Percentiles rank a stretch among this genome's conserved stretches.
These are phyloP conservation scores for Pholiota microspora DNA, from an alignment of 768 basidiomycete genomes.

Conservation along the genomic window DNA sequence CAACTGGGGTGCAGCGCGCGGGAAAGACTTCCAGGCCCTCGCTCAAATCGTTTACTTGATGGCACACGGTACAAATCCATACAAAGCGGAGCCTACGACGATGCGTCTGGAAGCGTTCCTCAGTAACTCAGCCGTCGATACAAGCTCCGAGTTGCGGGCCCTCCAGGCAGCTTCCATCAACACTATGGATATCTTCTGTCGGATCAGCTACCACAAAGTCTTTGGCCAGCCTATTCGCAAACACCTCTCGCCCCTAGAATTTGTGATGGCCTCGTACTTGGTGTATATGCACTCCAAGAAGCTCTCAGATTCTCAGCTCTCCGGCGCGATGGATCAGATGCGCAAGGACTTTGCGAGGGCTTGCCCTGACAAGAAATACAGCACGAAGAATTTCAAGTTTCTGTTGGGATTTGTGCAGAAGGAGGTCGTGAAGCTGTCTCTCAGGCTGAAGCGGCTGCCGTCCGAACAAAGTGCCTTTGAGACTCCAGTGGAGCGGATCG, in stretches of 20 bases:
- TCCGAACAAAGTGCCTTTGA: background rate
- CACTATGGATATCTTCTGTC: slow-evolving; percentile 22
- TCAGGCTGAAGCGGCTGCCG: background rate
- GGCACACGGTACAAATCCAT: slow-evolving; percentile 12
- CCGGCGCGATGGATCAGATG: slow-evolving; percentile 37
- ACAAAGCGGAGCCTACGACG: slow-evolving; percentile 19
- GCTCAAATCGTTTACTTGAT: slow-evolving; percentile 33
- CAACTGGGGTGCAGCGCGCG: slow-evolving; percentile 41
- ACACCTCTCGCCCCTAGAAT: slow-evolving; percentile 19
- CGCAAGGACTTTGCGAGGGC: slow-evolving; percentile 10
- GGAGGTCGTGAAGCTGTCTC: slow-evolving; percentile 12
- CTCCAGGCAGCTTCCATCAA: background rate
- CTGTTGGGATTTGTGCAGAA: slow-evolving; percentile 17
- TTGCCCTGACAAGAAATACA: background rate
- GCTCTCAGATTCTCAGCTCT: slow-evolving; percentile 38
- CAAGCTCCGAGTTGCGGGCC: background rate
- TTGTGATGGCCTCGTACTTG: slow-evolving; percentile 40
- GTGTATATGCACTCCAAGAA: slow-evolving; percentile 32
- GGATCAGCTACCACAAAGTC: slow-evolving; percentile 12
- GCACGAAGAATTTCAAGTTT: slow-evolving; percentile 15
- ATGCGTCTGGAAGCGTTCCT: slow-evolving; percentile 26
- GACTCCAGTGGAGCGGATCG: background rate
- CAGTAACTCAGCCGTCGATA: slow-evolving; percentile 1
- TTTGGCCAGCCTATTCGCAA: slow-evolving; percentile 12
- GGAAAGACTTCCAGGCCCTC: slow-evolving; percentile 45